Base-by-base conservation (phyloP, 2,329 filamentous ascomycete genomes). In the Stagonosporopsis rhizophila region DNA sequence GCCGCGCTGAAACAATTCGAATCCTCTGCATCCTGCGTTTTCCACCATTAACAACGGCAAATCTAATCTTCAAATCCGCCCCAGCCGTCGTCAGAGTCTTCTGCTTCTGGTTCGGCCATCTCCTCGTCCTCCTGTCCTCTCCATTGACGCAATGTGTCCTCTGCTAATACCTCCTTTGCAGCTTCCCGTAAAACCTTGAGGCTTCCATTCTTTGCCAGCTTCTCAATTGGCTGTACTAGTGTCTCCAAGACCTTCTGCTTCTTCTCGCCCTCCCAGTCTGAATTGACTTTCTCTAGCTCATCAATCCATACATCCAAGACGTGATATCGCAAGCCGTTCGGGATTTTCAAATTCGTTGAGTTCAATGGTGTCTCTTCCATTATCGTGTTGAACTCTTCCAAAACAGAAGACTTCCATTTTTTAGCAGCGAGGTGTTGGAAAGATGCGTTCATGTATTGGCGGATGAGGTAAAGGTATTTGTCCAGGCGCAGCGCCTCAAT, bases 221-320 rank as follows among this genome's bases (percentile, higher is more conserved):
- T 79, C 72, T 84, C 81, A 28, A 91, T 79, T 30, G 88, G 79
- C 58, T 75, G 75, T 23, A 87, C 79, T 48, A 91, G 60, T 28
- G 69, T 72, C 52, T 82, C 78, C 22, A 89, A 67, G 35, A 71
- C 73, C 42, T 66, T 62, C 32, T 61, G 63, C 19, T 61, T 66
- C 50, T 74, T 65, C 49, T 75, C 68, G 56, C 72, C 65, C 46
- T 75, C 72, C 58, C 75, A 68, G 37, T 75, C 69, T 32, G 84
- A 67, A 49, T 87, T 85, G 30, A 87, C 85, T 70, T 87, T 88
- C 76, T 93, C 90, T 67, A 93, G 77, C 82, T 97, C 93, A 75
- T 98, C 95, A 8, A 96, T 84, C 86, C 90, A 98, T 50, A 98
- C 84, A 79, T 99, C 95, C 61, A 96, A 77, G 14, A 93, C 85